These are phyloP conservation scores for Neofusicoccum laricinum DNA, from an alignment of 2,329 filamentous ascomycete species.

Conservation along the genomic window DNA sequence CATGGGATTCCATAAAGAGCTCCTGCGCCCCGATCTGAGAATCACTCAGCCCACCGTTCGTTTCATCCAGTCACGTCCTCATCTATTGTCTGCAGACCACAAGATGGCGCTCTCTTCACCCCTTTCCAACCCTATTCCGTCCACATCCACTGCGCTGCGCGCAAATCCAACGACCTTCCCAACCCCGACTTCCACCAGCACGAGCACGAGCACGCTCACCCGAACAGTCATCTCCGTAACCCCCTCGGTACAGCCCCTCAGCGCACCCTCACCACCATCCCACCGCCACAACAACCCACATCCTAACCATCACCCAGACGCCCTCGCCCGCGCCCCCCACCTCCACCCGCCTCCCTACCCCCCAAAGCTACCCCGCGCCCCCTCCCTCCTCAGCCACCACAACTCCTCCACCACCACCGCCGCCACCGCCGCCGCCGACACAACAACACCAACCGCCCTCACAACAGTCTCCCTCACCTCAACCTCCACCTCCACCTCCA, in stretches of 20 bases:
- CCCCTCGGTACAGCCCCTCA: background rate
- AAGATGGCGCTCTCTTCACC: background rate
- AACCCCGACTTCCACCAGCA: background rate
- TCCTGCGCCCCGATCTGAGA: background rate
- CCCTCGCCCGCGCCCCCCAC: background rate
- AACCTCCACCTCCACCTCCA: background rate
- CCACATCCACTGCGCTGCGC: background rate
- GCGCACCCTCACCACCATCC: background rate
- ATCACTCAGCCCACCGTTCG: background rate
- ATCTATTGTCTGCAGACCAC: background rate
- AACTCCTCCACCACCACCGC: background rate
- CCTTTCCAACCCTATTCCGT: too few relatives aligned
- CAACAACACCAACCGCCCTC: background rate
- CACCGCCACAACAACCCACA: background rate
- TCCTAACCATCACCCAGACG: constrained; percentile 1
- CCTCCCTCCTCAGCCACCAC: background rate
- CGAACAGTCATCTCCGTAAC: background rate
- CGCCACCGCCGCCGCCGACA: background rate
- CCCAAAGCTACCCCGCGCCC: background rate
- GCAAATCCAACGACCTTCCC: background rate
- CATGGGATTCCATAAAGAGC: background rate
- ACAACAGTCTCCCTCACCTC: background rate
- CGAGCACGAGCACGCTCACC: background rate
- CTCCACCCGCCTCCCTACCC: background rate
- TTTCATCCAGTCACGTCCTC: background rate